Conservation (phyloP, 345 rosid species). For the sweet orange (Citrus sinensis) region DNA sequence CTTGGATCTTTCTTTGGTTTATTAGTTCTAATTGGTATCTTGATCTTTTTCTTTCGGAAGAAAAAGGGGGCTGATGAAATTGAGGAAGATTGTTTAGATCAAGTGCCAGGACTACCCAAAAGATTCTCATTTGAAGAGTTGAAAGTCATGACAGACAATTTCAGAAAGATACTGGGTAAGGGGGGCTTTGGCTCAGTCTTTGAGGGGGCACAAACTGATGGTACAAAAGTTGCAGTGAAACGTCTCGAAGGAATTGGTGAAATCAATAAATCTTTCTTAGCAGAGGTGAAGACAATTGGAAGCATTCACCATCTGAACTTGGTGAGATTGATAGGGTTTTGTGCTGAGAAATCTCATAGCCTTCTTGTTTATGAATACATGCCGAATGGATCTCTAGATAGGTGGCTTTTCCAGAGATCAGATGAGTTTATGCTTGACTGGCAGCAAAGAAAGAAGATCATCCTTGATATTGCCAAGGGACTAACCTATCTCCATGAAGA, state of each 20-base stretch:
- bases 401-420: no score
- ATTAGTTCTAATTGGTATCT: constrained; percentile 1
- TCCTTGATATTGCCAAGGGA: no score
- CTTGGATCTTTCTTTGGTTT: constrained; percentile 2
- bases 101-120: constrained; percentile 15
- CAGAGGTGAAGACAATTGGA: no score
- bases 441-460: no score
- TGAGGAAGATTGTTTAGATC: constrained; percentile 23
- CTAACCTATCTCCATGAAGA: no score
- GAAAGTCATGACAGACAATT: constrained; percentile 15
- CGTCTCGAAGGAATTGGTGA: constrained; percentile 14
- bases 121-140: constrained; percentile 25
- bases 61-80: not conserved
- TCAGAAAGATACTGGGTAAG: constrained; percentile 23
- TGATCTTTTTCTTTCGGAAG: constrained; percentile 1
- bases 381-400: no score
- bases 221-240: constrained; percentile 34
- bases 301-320: no score
- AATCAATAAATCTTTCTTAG: no score
- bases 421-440: no score
- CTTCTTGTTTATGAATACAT: no score
- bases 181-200: constrained; percentile 39
- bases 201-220: constrained; percentile 20
- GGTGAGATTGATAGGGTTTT: no score
- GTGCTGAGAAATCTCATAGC: no score